Evolutionary conservation across 345 rosid species (phyloP).

Genomic region (Ricinus communis): DNA sequence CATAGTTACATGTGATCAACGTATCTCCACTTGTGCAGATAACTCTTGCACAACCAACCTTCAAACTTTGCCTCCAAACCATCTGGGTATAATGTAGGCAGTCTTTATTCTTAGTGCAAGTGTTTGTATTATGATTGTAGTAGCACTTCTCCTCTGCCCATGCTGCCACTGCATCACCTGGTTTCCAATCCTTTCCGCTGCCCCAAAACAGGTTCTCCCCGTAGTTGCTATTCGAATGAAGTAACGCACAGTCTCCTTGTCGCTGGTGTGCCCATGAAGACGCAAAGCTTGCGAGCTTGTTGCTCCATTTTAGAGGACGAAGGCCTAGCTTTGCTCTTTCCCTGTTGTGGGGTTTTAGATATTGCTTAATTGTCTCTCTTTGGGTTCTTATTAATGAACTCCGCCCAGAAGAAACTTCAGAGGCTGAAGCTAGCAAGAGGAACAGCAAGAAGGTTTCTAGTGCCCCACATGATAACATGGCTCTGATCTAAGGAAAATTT

Average conservation of each 20-base stretch:
- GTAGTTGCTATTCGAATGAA: constrained; percentile 52
- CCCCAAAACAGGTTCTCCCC: constrained; percentile 73
- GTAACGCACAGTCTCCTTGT: constrained; percentile 42
- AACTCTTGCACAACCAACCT: constrained; percentile 54
- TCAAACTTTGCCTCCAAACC: constrained; percentile 59
- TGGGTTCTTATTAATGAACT: too few relatives aligned
- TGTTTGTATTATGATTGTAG: constrained; percentile 44
- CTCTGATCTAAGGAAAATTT: background rate
- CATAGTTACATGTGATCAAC: constrained; percentile 52
- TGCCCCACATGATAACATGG: constrained; percentile 16
- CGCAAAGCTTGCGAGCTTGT: constrained; percentile 48
- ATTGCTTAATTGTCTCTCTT: constrained; percentile 46
- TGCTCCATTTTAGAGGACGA: constrained; percentile 59
- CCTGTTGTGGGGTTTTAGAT: constrained; percentile 44
- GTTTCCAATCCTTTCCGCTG: constrained; percentile 51
- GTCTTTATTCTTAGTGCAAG: constrained; percentile 36
- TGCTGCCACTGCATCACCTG: constrained; percentile 41
- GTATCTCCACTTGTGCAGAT: constrained; percentile 51
- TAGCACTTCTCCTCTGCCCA: constrained; percentile 56
- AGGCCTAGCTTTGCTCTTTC: constrained; percentile 46
- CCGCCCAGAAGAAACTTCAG: too few relatives aligned
- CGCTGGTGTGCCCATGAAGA: constrained; percentile 40
- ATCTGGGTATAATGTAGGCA: constrained; percentile 67
- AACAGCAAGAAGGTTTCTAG: constrained; percentile 29
- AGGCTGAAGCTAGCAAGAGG: constrained; percentile 7